phyloP scores from a whole-genome alignment of 306 rosid genomes.

The Adenanthera pavonina region DNA sequence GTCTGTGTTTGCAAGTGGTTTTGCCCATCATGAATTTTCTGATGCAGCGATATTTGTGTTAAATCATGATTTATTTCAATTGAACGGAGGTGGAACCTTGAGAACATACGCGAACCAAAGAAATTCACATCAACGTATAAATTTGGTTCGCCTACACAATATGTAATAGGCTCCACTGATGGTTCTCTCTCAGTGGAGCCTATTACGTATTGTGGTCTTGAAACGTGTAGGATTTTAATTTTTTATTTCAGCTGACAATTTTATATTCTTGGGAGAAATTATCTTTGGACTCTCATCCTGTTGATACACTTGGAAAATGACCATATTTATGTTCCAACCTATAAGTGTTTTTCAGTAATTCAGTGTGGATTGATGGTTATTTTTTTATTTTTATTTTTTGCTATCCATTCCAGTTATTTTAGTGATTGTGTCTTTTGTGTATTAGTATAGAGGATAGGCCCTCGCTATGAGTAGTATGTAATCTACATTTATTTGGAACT shows the following conservation, averaged over 20 bases:
- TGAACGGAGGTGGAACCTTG: background rate
- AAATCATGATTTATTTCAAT: background rate
- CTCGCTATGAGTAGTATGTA: background rate
- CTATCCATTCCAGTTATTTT: background rate
- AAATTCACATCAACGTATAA: background rate
- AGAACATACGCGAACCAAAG: background rate
- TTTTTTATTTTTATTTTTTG: too few relatives aligned
- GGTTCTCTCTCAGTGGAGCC: background rate
- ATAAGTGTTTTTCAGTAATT: background rate
- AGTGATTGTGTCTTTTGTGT: background rate
- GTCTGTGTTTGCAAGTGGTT: background rate
- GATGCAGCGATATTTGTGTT: background rate
- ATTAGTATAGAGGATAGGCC: conserved; percentile 1
- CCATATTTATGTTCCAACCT: background rate
- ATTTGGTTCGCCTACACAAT: background rate
- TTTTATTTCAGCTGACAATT: background rate
- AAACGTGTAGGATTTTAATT: background rate
- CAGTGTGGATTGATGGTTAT: background rate
- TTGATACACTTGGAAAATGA: background rate
- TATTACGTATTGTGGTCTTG: background rate
- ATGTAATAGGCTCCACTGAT: too few relatives aligned
- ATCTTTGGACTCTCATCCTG: background rate
- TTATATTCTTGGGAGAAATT: background rate
- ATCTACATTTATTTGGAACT: conserved; percentile 18
- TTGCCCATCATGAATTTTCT: background rate